Evolutionary conservation across 257 asterid genomes (phyloP).

Genomic region (Solanum paucissectum): DNA sequence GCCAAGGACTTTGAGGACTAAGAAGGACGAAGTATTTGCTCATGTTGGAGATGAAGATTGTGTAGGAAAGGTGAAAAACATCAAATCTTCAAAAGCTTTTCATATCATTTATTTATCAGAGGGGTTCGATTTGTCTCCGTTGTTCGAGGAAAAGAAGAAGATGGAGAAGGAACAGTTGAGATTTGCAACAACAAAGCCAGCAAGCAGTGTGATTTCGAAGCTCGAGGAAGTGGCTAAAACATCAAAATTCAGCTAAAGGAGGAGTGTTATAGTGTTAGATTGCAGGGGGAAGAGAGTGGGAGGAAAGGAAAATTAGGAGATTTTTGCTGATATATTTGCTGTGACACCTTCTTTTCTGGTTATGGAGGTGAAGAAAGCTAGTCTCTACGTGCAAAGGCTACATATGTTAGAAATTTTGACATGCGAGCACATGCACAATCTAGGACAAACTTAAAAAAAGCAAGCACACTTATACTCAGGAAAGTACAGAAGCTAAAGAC

Average conservation of each 20-base stretch:
- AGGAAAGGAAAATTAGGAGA: conserved; percentile 67
- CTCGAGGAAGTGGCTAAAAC: conserved; percentile 55
- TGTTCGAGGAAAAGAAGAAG: conserved; percentile 46
- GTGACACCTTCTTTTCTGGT: conserved; percentile 42
- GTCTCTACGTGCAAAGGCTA: not conserved
- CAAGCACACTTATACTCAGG: not conserved
- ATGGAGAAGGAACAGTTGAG: conserved; percentile 39
- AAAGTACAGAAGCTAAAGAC: not conserved
- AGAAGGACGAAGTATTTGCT: conserved; percentile 18
- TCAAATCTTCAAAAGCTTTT: conserved; percentile 42
- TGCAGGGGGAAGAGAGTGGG: conserved; percentile 49
- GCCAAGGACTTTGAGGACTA: not conserved
- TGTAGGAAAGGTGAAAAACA: conserved; percentile 22
- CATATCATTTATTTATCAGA: conserved; percentile 52
- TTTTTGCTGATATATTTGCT: conserved; percentile 45
- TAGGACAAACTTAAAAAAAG: not conserved
- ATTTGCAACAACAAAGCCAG: conserved; percentile 48
- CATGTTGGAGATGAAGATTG: not conserved
- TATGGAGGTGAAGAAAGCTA: conserved; percentile 64
- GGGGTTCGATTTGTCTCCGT: conserved; percentile 46
- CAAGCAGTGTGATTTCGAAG: conserved; percentile 56
- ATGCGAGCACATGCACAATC: not conserved
- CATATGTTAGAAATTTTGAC: not conserved
- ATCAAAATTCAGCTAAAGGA: conserved; percentile 46
- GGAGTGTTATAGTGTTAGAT: conserved; percentile 52